Percentiles rank a stretch among this genome's conserved stretches.
Evolutionary conservation across 768 basidiomycete species (phyloP).

Genomic region (Termitomyces sp.): DNA sequence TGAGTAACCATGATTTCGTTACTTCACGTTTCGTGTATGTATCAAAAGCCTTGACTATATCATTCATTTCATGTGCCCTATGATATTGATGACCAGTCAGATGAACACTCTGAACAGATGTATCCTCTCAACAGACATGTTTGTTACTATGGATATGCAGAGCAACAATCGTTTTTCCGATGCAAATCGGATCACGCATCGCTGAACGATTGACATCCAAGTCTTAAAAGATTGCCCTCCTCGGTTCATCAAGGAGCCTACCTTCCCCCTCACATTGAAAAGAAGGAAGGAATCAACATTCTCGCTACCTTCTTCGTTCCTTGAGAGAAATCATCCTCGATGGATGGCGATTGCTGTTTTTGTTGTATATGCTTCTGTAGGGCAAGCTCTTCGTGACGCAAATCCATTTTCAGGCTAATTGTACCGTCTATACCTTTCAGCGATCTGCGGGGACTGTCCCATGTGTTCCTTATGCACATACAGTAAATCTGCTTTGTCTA

Average conservation of each 20-base stretch:
- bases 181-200: neutral
- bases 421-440: neutral
- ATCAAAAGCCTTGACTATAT: no score
- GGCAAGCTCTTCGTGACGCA: neutral
- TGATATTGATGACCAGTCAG: no score
- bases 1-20: no score
- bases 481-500: neutral
- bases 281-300: neutral
- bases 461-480: constrained; percentile 7
- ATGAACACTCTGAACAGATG: no score
- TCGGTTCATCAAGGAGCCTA: neutral
- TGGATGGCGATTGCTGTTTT: constrained; percentile 1
- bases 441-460: constrained; percentile 7
- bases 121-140: no score
- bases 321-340: constrained; percentile 4
- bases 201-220: neutral
- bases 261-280: neutral
- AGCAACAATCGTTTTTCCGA: neutral
- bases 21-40: no score
- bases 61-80: no score
- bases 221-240: neutral
- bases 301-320: neutral
- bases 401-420: neutral
- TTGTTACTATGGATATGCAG: neutral
- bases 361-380: constrained; percentile 11